Evolutionary conservation across 2,329 filamentous ascomycete genomes (phyloP), one percentile per base, ranked within the genome.

Genomic region (Samsoniella hepiali): DNA sequence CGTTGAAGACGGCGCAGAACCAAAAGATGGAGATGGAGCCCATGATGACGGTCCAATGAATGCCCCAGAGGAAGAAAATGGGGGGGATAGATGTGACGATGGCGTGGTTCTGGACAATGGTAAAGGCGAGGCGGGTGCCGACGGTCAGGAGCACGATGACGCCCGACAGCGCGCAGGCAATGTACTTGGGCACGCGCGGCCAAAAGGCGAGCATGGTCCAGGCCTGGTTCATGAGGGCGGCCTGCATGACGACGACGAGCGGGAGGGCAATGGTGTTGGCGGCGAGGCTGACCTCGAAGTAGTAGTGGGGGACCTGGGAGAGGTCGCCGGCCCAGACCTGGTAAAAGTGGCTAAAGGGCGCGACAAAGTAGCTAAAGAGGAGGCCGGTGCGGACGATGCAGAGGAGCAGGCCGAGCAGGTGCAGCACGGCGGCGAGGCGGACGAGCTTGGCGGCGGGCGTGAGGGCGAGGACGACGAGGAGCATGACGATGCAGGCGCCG

Each of bases 401-500:
- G 70, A 87, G 71, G 56, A 83, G 58, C 27, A 96, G 81, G 15
- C 84, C 84, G 31, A 81, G 64, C 27, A 83, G 68, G 71, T 93
- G 92, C 69, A 93, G 78, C 66, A 88, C 70, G 72, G 90, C 90
- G 27, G 91, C 82, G 0, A 80, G 71, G 1, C 88, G 88, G 59
- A 78, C 77, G 65, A 90, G 84, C 72, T 91, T 92, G 67, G 85
- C 79, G 0, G 79, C 73, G 27, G 85, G 84, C 0, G 90, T 93
- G 73, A 93, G 81, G 64, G 88, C 70, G 11, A 92, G 76, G 3
- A 93, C 77, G 36, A 90, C 79, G 50, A 89, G 68, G 22, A 93
- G 78, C 70, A 92, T 84, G 65, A 89, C 76, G 63, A 88, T 67
- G 54, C 84, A 85, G 31, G 89, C 85, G 36, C 91, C 91, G 58